These are phyloP conservation scores for Pythium apleroticum DNA, from an alignment of 352 stramenopile genomes.

Conservation along the genomic window DNA sequence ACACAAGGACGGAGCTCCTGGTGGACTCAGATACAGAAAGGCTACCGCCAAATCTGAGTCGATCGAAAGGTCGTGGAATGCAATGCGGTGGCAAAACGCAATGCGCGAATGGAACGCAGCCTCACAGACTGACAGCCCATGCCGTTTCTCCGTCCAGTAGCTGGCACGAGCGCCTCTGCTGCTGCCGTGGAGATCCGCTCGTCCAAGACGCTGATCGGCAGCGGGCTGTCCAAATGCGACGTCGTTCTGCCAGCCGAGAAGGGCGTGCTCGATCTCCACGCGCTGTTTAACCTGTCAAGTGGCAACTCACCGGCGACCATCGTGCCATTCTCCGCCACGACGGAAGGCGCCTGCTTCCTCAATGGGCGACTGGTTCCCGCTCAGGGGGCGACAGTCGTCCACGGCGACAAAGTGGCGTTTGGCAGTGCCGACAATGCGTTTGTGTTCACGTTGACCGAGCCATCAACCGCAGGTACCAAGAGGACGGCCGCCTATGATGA, in stretches of 20 bases:
- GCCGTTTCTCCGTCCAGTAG: slow-evolving; percentile 38
- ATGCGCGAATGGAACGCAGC: no score
- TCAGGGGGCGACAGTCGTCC: slow-evolving; percentile 45
- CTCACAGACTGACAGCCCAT: slow-evolving; percentile 22
- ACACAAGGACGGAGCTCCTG: not conserved
- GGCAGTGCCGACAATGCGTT: slow-evolving; percentile 43
- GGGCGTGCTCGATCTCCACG: slow-evolving; percentile 55
- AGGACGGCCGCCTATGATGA: no score
- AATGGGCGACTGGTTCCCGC: slow-evolving; percentile 43
- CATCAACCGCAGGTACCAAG: not conserved
- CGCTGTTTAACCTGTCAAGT: slow-evolving; percentile 45
- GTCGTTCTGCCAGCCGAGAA: slow-evolving; percentile 39
- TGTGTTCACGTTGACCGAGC: slow-evolving; percentile 45
- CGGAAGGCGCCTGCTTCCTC: slow-evolving; percentile 44
- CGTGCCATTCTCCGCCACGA: slow-evolving; percentile 47
- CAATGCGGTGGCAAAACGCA: not conserved
- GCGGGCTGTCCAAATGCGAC: slow-evolving; percentile 46
- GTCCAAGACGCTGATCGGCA: slow-evolving; percentile 64
- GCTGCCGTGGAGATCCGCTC: slow-evolving; percentile 44
- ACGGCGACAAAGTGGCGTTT: slow-evolving; percentile 66
- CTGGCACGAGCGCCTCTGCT: not conserved
- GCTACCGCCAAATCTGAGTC: slow-evolving; percentile 4
- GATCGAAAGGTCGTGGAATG: slow-evolving; percentile 17
- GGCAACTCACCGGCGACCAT: slow-evolving; percentile 42
- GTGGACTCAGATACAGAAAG: not conserved